Evolutionary conservation across 306 rosid species (phyloP), one percentile per base, ranked within the genome.

Genomic region (Ochetophila trinervis): DNA sequence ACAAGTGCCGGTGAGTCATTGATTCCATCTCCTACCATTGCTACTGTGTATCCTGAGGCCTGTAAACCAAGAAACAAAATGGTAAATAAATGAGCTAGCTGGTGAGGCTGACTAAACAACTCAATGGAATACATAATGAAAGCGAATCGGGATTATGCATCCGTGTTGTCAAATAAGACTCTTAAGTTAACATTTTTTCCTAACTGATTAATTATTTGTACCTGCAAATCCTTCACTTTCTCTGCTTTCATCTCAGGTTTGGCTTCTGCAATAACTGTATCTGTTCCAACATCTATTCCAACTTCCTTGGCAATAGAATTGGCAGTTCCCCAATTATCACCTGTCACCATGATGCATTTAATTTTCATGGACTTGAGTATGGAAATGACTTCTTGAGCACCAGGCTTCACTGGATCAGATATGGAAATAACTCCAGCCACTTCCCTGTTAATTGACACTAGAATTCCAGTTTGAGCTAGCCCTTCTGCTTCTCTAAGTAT

Each of bases 1-100:
- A 87, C 94, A 2, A 87, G 71, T 47, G 94, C 94, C n/a, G 94
- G 94, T 21, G 94, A 87, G 53, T 87, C 94, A 22, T 87, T 87
- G 45, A 87, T 84, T 5, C 94, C 94, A 50, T 87, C 94, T 73
- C 94, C 94, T 18, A 87, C 90, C 94, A 84, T 87, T 53, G 88
- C 94, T 58, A 84, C 90, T 0, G 49, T 80, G 78, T 80, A 53
- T 1, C 94, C 90, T 36, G 36, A 51, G 66, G 27, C 66, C 89
- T 84, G 67, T 56, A 58, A 40, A 27, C 63, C 27, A 51, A 56
- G 60, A 6, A 47, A n/a, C 2, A 49, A 12, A 27, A 32, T 48
- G 52, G 27, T 11, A 20, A 49, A 21, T 17, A 34, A 42, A 14
- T 2, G 24, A 20, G 40, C 19, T 17, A 62, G 36, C 14, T 21